Evolutionary conservation across 2,329 filamentous ascomycete genomes (phyloP).

Genomic region (Aspergillus sclerotialis): DNA sequence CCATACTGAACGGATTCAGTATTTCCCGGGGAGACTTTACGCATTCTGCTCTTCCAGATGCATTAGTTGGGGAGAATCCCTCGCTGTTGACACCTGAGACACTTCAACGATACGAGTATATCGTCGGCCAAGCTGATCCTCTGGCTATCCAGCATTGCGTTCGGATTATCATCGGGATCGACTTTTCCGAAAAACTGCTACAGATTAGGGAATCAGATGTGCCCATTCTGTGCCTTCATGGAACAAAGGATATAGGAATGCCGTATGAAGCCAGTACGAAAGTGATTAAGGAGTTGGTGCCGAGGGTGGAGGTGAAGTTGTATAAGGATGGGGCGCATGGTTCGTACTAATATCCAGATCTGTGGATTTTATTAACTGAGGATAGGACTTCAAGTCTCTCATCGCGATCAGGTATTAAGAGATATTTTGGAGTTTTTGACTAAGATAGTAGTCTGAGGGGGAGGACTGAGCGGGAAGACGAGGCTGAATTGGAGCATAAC

Average conservation of each 20-base stretch:
- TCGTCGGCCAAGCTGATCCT: slow-evolving; percentile 19
- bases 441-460: neutral
- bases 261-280: slow-evolving; percentile 15
- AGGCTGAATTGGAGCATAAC: too few species aligned
- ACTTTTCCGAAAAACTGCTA: slow-evolving; percentile 16
- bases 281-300: slow-evolving; percentile 16
- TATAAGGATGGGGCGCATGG: slow-evolving; percentile 23
- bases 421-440: slow-evolving; percentile 13
- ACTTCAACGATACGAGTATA: slow-evolving; percentile 12
- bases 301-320: slow-evolving; percentile 16
- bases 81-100: slow-evolving; percentile 2
- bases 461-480: too few species aligned
- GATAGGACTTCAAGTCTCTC: slow-evolving; percentile 3
- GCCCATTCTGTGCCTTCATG: slow-evolving; percentile 17
- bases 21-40: slow-evolving; percentile 1
- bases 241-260: slow-evolving; percentile 19
- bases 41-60: slow-evolving; percentile 3
- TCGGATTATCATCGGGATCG: slow-evolving; percentile 17
- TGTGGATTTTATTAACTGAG: neutral
- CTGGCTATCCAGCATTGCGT: slow-evolving; percentile 21
- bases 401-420: slow-evolving; percentile 6
- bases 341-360: neutral
- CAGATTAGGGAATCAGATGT: neutral
- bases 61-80: neutral
- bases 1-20: neutral